Base-by-base conservation (phyloP, 345 rosid species). In the Euphorbia pulcherrima region DNA sequence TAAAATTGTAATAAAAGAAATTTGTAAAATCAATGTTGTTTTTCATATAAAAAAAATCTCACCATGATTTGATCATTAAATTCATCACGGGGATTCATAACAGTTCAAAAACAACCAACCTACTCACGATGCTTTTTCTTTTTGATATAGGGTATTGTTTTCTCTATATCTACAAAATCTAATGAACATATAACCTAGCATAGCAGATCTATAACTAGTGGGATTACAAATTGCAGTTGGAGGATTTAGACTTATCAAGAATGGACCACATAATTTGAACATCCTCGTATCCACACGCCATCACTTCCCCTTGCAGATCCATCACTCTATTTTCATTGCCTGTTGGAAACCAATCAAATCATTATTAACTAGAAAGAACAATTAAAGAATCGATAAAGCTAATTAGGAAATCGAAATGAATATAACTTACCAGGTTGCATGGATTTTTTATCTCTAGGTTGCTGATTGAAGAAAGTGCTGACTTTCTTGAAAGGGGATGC, bases 201-300 rank as follows among this genome's bases (percentile, higher is more conserved):
- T 33, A 39, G 1, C 44, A 39, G 44, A 39, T 39, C 44, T 12
- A 12, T 12, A 44, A 44, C 7, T 3, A 33, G 7, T 33, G 37
- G 2, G 2, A 44, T 44, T 44, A 44, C 16, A 87, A 73, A 72
- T 74, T 74, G 83, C 79, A 83, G 52, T 75, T 23, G 37, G 74
- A 58, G 69, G 93, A 76, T 74, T 82, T 89, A 81, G 97, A 85
- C 81, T 92, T 89, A 78, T 92, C 97, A 2, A 92, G 90, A 77
- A 92, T 92, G 39, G 97, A 92, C 96, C 96, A 92, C 98, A 92
- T 92, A 64, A 92, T 92, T 26, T 86, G 96, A 65, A 89, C 96
- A 62, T 92, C 98, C 66, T 92, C 90, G 54, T 92, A 92, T 12
- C 86, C 89, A 70, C 96, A 92, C 58, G 96, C 94, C 98, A 88